Evolutionary conservation across 176 grass and related monocot species (phyloP).

Genomic region (Aechmea fasciata): DNA sequence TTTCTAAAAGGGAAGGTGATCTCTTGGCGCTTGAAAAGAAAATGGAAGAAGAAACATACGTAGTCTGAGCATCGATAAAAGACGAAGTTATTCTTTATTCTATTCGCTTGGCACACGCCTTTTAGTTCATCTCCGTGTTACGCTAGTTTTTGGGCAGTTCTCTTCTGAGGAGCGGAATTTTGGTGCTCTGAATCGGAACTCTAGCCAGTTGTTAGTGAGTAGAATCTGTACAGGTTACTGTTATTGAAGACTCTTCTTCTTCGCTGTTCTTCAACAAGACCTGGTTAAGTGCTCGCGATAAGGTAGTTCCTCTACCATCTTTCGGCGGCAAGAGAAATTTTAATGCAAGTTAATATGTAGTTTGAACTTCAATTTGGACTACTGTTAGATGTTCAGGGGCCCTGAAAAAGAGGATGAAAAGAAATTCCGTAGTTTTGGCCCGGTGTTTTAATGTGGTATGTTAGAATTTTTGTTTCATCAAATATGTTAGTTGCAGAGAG

Average conservation of each 20-base stretch:
- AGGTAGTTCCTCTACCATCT: background rate
- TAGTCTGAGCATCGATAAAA: background rate
- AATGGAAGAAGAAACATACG: background rate
- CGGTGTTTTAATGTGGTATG: too few relatives aligned
- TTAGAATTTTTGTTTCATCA: too few relatives aligned
- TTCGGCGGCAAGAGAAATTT: background rate
- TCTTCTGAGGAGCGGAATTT: constrained; percentile 18
- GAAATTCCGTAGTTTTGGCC: too few relatives aligned
- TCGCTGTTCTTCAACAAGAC: background rate
- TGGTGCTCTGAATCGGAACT: constrained; percentile 17
- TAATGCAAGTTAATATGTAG: too few relatives aligned
- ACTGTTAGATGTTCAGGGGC: too few relatives aligned
- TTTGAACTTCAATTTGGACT: too few relatives aligned
- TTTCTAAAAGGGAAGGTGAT: background rate
- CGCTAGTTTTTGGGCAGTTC: background rate
- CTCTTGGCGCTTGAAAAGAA: background rate
- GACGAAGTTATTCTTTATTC: background rate
- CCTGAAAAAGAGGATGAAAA: too few relatives aligned
- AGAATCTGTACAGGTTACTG: constrained; percentile 19
- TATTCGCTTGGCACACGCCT: background rate
- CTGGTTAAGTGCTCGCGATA: background rate
- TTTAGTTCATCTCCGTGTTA: background rate
- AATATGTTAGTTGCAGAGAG: too few relatives aligned
- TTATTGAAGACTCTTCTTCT: constrained; percentile 6
- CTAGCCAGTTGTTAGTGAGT: constrained; percentile 5